Conservation (phyloP, 2,329 filamentous ascomycete genomes). For the Arachnomyces sp. region DNA sequence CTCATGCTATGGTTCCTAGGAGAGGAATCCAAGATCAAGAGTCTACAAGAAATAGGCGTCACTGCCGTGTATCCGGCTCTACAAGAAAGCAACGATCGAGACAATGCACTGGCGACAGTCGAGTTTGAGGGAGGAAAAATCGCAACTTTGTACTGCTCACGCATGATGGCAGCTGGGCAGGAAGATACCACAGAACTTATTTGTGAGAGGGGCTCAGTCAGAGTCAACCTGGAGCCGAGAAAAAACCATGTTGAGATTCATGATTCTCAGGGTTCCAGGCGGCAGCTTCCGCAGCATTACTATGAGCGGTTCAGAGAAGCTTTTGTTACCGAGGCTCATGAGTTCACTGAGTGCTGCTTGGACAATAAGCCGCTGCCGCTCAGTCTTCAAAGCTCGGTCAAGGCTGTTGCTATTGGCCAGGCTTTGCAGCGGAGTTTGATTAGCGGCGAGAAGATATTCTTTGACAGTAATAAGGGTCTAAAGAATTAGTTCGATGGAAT, state of each 20-base stretch:
- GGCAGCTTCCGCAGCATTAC: constrained; percentile 32
- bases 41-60: constrained; percentile 24
- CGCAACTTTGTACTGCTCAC: constrained; percentile 25
- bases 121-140: constrained; percentile 33
- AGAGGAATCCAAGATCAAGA: constrained; percentile 21
- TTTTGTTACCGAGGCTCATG: constrained; percentile 34
- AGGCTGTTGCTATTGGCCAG: constrained; percentile 31
- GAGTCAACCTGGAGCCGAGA: constrained; percentile 16
- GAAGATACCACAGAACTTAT: constrained; percentile 28
- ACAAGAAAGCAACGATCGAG: constrained; percentile 25
- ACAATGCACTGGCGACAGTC: constrained; percentile 30
- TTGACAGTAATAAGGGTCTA: constrained; percentile 31
- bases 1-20: constrained; percentile 34
- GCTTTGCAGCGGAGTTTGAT: constrained; percentile 17
- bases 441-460: constrained; percentile 13
- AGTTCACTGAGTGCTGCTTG: constrained; percentile 31
- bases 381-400: constrained; percentile 26
- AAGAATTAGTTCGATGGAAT: no score
- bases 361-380: constrained; percentile 30
- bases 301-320: constrained; percentile 34
- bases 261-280: constrained; percentile 25
- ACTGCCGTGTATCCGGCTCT: constrained; percentile 25
- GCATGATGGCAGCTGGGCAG: constrained; percentile 30
- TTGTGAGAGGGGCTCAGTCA: constrained; percentile 20
- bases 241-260: constrained; percentile 27